Conservation (phyloP, 2,329 filamentous ascomycete species). For the Nemania sp. region DNA sequence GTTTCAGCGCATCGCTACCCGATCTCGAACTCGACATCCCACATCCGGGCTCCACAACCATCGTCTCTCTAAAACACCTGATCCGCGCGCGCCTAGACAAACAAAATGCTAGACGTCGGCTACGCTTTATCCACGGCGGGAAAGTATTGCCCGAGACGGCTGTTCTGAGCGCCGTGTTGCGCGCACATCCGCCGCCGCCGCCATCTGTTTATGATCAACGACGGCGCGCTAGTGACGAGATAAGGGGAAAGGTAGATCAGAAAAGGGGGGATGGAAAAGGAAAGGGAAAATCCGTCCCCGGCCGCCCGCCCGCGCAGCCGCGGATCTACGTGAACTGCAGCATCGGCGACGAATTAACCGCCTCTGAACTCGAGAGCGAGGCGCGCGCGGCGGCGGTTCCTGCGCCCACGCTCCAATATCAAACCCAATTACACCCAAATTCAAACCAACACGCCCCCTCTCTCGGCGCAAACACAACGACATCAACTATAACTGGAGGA, state of each 20-base stretch:
- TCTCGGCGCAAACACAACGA: neutral
- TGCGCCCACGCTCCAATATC: slow-evolving; percentile 16
- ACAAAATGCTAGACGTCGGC: slow-evolving; percentile 65
- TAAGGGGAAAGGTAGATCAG: neutral
- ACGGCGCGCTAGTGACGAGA: neutral
- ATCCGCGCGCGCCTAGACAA: slow-evolving; percentile 73
- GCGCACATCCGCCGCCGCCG: slow-evolving; percentile 61
- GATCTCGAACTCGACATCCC: slow-evolving; percentile 80
- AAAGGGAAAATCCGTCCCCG: slow-evolving; percentile 67
- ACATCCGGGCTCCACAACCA: slow-evolving; percentile 68
- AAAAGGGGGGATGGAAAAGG: neutral
- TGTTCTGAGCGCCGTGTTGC: slow-evolving; percentile 69
- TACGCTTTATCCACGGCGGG: slow-evolving; percentile 89
- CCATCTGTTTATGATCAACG: slow-evolving; percentile 33
- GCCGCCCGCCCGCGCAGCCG: slow-evolving; percentile 47
- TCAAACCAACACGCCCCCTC: neutral
- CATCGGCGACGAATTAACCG: slow-evolving; percentile 74
- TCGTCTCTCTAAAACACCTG: slow-evolving; percentile 77
- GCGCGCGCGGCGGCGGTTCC: slow-evolving; percentile 46
- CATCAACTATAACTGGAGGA: slow-evolving; percentile 35
- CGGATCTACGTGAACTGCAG: slow-evolving; percentile 92
- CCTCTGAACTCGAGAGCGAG: slow-evolving; percentile 71
- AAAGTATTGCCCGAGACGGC: slow-evolving; percentile 78
- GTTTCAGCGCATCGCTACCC: slow-evolving; percentile 83
- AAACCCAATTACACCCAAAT: too few relatives aligned